Base-by-base conservation (phyloP, 2,329 filamentous ascomycete genomes). In the Cladosporium sp. region DNA sequence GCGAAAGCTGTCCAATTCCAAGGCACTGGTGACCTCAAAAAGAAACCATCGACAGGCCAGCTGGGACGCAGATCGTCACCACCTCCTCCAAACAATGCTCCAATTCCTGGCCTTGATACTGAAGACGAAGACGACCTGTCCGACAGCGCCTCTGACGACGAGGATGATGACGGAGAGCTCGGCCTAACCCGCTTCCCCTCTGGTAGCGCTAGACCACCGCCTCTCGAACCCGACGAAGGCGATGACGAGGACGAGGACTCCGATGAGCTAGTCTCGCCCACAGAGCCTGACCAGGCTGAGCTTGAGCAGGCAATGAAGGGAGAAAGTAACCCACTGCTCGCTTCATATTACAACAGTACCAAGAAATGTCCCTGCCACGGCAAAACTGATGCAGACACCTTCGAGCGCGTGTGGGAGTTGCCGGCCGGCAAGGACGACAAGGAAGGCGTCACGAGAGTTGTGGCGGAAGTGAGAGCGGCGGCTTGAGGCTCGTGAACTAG, bases 401-500 rank as follows among this genome's bases (percentile, higher is more conserved):
- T 72, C 37, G 64, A 66, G 20, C 64, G 65, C 38, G 63, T 72
- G 51, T 73, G 70, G 70, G 66, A 68, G 51, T 51, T 72, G 20
- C 66, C 69, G 19, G 54, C 56, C 12, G 58, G 64, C 40, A 54
- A 63, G 42, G 59, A 60, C 17, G 55, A 59, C 17, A 64, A 63
- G 45, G 60, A 63, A 19, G 66, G 66, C 8, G 59, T 69, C 28
- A 68, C 64, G 22, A 59, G 66, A 51, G 66, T 65, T 7, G 63
- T 71, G 47, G 69, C 66, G 19, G 61, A 68, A 47, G 60, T 69
- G 43, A 39, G 54, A 9, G 42, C 47, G 34, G 20, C 50, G 14
- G 45, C 42, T 22, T 58, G 55, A 58, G 17, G 2, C 38, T n/a
- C 15, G 11, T 40, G 12, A 34, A 34, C 7, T 5, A 8, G 11